Percentiles rank a stretch among this genome's conserved stretches.
These are phyloP conservation scores for Eucalyptus virginea DNA, from an alignment of 345 rosid genomes.

Conservation along the genomic window DNA sequence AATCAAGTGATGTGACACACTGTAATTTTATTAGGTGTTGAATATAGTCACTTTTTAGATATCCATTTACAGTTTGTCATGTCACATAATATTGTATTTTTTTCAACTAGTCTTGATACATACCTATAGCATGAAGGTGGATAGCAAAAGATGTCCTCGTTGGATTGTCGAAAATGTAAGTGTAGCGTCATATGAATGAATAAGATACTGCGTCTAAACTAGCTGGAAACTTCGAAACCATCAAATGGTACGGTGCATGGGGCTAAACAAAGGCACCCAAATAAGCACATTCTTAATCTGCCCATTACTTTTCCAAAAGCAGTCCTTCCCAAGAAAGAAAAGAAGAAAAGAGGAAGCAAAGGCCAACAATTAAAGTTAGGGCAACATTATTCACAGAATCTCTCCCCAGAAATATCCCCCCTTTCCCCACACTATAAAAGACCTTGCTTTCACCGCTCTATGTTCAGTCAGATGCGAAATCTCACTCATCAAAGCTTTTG, in stretches of 20 bases:
- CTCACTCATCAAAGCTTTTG: background rate
- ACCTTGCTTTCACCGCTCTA: background rate
- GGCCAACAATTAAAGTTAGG: background rate
- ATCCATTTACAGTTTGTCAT: background rate
- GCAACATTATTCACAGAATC: background rate
- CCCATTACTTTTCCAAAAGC: constrained; percentile 6
- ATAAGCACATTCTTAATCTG: background rate
- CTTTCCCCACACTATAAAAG: background rate
- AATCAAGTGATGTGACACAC: background rate
- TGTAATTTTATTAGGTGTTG: background rate
- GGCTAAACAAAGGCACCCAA: background rate
- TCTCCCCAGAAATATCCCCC: background rate
- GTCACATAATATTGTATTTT: background rate
- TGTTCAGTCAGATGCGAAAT: constrained; percentile 1
- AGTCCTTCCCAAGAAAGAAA: background rate
- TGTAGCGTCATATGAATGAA: background rate
- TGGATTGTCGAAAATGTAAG: background rate
- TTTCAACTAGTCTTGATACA: background rate
- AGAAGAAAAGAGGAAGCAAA: background rate
- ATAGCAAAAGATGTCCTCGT: background rate
- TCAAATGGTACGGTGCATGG: background rate
- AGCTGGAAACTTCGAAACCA: background rate
- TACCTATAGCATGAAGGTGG: background rate
- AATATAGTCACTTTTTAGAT: background rate
- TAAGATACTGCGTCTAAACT: background rate